Base-by-base conservation (phyloP, 768 basidiomycete genomes). In the Auriscalpium orientale region DNA sequence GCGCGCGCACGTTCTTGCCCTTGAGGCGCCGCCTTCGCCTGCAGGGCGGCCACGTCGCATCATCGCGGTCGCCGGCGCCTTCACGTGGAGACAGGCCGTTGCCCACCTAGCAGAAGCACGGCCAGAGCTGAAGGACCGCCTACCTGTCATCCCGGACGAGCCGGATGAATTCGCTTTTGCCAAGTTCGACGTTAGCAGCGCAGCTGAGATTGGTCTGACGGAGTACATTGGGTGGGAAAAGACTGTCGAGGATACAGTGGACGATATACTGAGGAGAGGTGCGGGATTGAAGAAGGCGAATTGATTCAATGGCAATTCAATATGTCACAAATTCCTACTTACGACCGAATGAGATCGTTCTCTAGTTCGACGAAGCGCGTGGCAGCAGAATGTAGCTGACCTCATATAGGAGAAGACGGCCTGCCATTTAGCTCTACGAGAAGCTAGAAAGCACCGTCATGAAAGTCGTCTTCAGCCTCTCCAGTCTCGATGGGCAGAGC, bases 11-110 rank as follows among this genome's bases (percentile, higher is more conserved):
- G 59, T 68, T 16, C 54, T 52, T 18, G 65, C 67, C 28, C 58
- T 70, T 40, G 18, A 49, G 18, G 58, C 53, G 38, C n/a, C 56
- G 22, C 38, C 49, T 8, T 44, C 51, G 5, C 51, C 20, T 20
- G 34, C 51, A 21, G 66, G 66, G 43, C 61, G 66, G 43, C 61
- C 67, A 18, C 60, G 64, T 57, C 48, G 67, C 44, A 51, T 66
- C 33, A 56, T 51, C n/a, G 66, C 62, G 11, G 63, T 58, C 13
- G 40, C 56, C 8, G 28, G 28, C 28, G 28, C 28, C 28, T 59
- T 68, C 46, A 60, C 60, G 8, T 66, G 60, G 64, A 53, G 56
- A n/a, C 62, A 62, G 10, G 67, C 61, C 0, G 64, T 64, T 2
- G 40, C 58, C 46, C 46, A 68, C 40, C 49, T 69, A 6, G 49